Evolutionary conservation across 331 rosid genomes (phyloP).

Genomic region (Dryas integrifolia): DNA sequence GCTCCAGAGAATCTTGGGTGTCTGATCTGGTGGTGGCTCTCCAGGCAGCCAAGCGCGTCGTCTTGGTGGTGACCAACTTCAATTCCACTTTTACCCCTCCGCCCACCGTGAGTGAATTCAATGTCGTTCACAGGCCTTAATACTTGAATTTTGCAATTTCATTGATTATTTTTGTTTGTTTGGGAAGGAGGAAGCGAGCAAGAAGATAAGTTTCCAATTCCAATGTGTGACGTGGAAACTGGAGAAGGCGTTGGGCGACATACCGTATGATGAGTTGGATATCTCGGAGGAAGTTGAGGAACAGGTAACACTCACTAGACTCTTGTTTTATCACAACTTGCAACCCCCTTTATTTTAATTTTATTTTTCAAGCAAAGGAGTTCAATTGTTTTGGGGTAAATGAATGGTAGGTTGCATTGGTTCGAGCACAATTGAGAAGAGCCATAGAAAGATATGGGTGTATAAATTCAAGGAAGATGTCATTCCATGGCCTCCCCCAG

Average conservation of each 20-base stretch:
- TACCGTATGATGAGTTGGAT: conserved; percentile 63
- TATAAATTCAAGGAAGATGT: conserved; percentile 48
- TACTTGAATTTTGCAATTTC: conserved; percentile 20
- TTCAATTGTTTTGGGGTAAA: not conserved
- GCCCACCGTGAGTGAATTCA: conserved; percentile 40
- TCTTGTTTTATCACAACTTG: no score
- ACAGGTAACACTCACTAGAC: conserved; percentile 54
- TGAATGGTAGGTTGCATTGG: conserved; percentile 70
- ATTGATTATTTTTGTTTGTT: not conserved
- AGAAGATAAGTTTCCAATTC: conserved; percentile 63
- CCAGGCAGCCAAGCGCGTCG: conserved; percentile 60
- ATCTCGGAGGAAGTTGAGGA: conserved; percentile 92
- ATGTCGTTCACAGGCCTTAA: no score
- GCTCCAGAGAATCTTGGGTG: conserved; percentile 41
- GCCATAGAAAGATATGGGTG: conserved; percentile 75
- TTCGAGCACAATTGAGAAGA: conserved; percentile 76
- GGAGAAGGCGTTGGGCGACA: conserved; percentile 65
- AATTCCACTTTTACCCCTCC: conserved; percentile 43
- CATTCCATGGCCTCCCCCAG: conserved; percentile 40
- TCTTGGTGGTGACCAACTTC: conserved; percentile 48
- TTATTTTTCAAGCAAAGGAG: not conserved
- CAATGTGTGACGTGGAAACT: conserved; percentile 85
- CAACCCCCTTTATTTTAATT: no score
- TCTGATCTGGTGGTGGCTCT: conserved; percentile 71
- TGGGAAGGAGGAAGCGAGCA: conserved; percentile 67